Evolutionary conservation across 2,329 filamentous ascomycete genomes (phyloP).

Genomic region (Aspergillus glaucus): DNA sequence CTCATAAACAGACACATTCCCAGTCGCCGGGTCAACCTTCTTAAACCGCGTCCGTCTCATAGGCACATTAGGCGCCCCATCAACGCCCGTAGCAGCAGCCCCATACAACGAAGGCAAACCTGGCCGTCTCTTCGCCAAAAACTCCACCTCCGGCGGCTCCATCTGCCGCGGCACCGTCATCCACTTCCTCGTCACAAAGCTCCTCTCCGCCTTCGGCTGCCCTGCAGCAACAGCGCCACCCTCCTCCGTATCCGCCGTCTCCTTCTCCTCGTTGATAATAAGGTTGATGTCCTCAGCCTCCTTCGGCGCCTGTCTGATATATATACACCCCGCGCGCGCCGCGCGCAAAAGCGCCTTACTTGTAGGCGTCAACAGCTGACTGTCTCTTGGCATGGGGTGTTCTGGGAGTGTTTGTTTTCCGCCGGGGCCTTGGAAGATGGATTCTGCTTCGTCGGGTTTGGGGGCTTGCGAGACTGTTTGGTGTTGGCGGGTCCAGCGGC

Average conservation of each 20-base stretch:
- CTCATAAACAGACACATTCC: slow-evolving; percentile 78
- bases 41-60: slow-evolving; percentile 78
- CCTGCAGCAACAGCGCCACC: slow-evolving; percentile 8
- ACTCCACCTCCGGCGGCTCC: slow-evolving; percentile 55
- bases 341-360: slow-evolving; percentile 77
- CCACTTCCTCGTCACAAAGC: slow-evolving; percentile 55
- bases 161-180: slow-evolving; percentile 50
- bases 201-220: slow-evolving; percentile 35
- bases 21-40: slow-evolving; percentile 65
- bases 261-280: slow-evolving; percentile 24
- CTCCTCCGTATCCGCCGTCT: slow-evolving; percentile 29
- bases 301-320: slow-evolving; percentile 59
- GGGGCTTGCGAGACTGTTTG: slow-evolving; percentile 62
- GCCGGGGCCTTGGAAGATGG: slow-evolving; percentile 20
- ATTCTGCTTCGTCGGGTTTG: slow-evolving; percentile 52
- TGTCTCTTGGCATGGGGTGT: slow-evolving; percentile 82
- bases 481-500: slow-evolving; percentile 76
- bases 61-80: slow-evolving; percentile 38
- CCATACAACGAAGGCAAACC: slow-evolving; percentile 51
- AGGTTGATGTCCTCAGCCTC: slow-evolving; percentile 19
- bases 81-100: slow-evolving; percentile 16
- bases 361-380: slow-evolving; percentile 66
- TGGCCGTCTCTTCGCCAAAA: slow-evolving; percentile 56
- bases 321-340: slow-evolving; percentile 68
- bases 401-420: slow-evolving; percentile 52